Base-by-base conservation (phyloP, 2,329 filamentous ascomycete species). In the Drechslerella coelobrocha region DNA sequence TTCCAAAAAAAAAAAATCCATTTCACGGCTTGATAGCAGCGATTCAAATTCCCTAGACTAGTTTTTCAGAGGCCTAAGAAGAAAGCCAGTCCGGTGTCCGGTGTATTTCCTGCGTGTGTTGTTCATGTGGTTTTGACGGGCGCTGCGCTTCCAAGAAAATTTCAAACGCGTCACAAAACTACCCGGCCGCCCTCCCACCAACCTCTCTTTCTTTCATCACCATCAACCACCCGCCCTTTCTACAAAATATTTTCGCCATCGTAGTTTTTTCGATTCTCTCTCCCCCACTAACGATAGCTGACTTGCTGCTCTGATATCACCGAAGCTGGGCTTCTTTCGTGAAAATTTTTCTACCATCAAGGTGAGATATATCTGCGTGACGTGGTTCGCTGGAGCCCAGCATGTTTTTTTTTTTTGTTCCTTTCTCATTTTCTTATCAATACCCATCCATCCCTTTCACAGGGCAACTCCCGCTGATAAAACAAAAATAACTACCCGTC, bases 131-230 rank as follows among this genome's bases (percentile, higher is more conserved):
- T 61, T 59, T 62, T 41, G 51, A 43, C 56, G 34, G 45, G 56
- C 50, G 19, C 17, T 24, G 41, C 12, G 6, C 6, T 31, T 57
- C 45, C 52, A 54, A 60, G 54, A 52, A 50, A 68, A 60, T 55
- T 61, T 68, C 62, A 68, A 60, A 68, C 54, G 62, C 57, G 63
- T 68, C 57, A 62, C 57, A 53, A 45, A 45, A 45, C 14, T 31
- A 37, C 43, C 65, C 47, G 51, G 51, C 56, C 31, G 39, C 48
- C 57, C 29, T 43, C 57, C 57, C 57, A 43, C 41, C 63, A 52
- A 45, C 45, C 55, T 41, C 43, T 55, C 37, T 45, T 52, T 19
- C 61, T 48, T 52, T 29, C 60, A 56, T 68, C 63, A 26, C 54
- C 54, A 45, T 19, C 50, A 59, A 31, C 56, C 24, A 45, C 21